phyloP scores from a whole-genome alignment of 1,284 basidiomycete genomes.

The Cutaneotrichosporon sp. region DNA sequence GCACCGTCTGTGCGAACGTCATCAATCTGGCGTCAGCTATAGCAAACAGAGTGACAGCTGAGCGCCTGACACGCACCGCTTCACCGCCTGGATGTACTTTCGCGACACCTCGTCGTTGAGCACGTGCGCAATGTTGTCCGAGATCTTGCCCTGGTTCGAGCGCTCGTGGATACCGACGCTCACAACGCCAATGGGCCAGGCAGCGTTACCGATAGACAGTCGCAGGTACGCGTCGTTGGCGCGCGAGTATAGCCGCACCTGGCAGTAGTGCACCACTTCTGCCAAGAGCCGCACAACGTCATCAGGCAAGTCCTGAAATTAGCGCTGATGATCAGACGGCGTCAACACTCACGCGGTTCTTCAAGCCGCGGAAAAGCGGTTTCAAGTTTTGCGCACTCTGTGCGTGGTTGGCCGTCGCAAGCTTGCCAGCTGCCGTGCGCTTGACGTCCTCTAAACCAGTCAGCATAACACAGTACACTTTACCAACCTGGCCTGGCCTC shows the following conservation, averaged over 20 bases:
- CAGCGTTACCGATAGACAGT: slow-evolving; percentile 94
- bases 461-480: background rate
- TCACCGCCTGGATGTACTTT: slow-evolving; percentile 98
- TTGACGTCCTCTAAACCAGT: slow-evolving; percentile 59
- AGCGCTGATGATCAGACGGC: background rate
- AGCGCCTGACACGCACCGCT: slow-evolving; percentile 58
- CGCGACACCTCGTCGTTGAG: slow-evolving; percentile 97
- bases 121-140: slow-evolving; percentile 95
- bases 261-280: slow-evolving; percentile 95
- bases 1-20: slow-evolving; percentile 91
- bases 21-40: slow-evolving; percentile 57
- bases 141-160: slow-evolving; percentile 93
- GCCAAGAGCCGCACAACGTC: slow-evolving; percentile 86
- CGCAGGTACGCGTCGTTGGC: slow-evolving; percentile 97
- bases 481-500: slow-evolving; percentile 75
- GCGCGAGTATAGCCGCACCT: slow-evolving; percentile 84
- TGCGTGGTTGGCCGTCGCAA: slow-evolving; percentile 89
- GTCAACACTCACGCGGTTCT: slow-evolving; percentile 62
- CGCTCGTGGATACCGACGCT: slow-evolving; percentile 99
- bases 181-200: slow-evolving; percentile 99
- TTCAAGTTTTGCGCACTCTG: slow-evolving; percentile 96
- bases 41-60: too few relatives aligned
- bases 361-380: slow-evolving; percentile 85
- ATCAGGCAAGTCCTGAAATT: slow-evolving; percentile 62
- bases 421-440: slow-evolving; percentile 81